phyloP scores from a whole-genome alignment of 2,329 filamentous ascomycete genomes.

The Mycosphaerella sp. region DNA sequence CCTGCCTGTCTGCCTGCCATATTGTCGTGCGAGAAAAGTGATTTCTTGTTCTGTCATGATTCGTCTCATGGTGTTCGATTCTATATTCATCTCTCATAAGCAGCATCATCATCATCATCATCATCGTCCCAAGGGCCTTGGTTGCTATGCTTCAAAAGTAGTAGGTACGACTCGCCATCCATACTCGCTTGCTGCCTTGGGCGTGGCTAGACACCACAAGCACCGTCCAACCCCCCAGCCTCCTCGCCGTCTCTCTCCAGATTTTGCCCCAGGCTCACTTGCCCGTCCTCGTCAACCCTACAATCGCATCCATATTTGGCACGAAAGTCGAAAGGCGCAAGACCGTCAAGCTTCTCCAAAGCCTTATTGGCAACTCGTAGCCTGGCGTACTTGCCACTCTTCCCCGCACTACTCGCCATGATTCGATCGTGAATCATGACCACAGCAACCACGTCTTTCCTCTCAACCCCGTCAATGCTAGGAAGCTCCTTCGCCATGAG shows the following conservation, averaged over 20 bases:
- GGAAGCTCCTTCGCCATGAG: conserved; percentile 49
- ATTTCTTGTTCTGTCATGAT: too few species aligned
- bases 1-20: too few species aligned
- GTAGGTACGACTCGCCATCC: background rate
- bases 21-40: too few species aligned
- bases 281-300: conserved; percentile 10
- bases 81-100: too few species aligned
- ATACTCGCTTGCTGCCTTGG: background rate
- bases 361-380: conserved; percentile 58
- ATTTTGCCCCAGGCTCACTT: conserved; percentile 2
- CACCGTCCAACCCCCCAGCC: conserved; percentile 1
- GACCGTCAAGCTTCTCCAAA: conserved; percentile 45
- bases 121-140: background rate
- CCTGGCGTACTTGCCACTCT: conserved; percentile 67
- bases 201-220: background rate
- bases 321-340: conserved; percentile 55
- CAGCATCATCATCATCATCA: background rate
- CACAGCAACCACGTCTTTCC: conserved; percentile 55
- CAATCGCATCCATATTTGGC: conserved; percentile 61
- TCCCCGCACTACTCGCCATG: conserved; percentile 55
- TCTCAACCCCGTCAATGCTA: conserved; percentile 43
- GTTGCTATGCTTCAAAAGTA: background rate
- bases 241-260: conserved; percentile 9
- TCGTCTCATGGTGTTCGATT: too few species aligned
- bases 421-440: conserved; percentile 70